Evolutionary conservation across 768 basidiomycete genomes (phyloP).

Genomic region (Phaeotremella fagi): DNA sequence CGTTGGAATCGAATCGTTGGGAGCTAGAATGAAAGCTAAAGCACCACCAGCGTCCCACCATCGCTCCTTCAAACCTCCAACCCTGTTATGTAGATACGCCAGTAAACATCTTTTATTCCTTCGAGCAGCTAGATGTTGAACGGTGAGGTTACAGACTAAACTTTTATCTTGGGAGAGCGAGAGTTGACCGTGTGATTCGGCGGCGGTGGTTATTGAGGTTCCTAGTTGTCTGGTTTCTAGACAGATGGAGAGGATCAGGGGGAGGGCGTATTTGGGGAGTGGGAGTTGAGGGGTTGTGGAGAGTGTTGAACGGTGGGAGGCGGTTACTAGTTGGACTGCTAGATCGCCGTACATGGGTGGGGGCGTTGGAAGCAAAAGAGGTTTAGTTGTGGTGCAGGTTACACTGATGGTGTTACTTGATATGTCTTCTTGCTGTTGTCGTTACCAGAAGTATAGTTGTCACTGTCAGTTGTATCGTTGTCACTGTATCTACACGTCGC

Average conservation of each 20-base stretch:
- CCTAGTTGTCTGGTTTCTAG: conserved; percentile 83
- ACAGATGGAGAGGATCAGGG: conserved; percentile 75
- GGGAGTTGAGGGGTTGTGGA: conserved; percentile 58
- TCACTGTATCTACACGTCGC: background rate
- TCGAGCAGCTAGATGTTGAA: conserved; percentile 81
- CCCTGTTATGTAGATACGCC: conserved; percentile 82
- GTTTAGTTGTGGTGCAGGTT: too few species aligned
- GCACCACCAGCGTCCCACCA: conserved; percentile 82
- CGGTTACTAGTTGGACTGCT: conserved; percentile 77
- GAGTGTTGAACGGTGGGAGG: conserved; percentile 77
- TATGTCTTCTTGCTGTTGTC: too few species aligned
- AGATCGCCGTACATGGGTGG: conserved; percentile 60
- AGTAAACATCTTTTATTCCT: conserved; percentile 95
- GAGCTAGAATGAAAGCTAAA: conserved; percentile 67
- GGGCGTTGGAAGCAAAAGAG: background rate
- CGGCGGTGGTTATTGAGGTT: conserved; percentile 45
- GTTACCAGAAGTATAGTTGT: too few species aligned
- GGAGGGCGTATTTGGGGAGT: conserved; percentile 86
- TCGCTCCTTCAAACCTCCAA: conserved; percentile 75
- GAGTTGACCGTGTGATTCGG: conserved; percentile 38
- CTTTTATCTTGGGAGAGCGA: conserved; percentile 54
- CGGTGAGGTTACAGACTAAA: conserved; percentile 60
- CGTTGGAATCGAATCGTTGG: conserved; percentile 7
- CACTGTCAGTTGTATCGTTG: background rate
- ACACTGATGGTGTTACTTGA: too few species aligned